Evolutionary conservation across 371 early-diverging fungal genomes (phyloP).

Genomic region (Mucor racemosus): DNA sequence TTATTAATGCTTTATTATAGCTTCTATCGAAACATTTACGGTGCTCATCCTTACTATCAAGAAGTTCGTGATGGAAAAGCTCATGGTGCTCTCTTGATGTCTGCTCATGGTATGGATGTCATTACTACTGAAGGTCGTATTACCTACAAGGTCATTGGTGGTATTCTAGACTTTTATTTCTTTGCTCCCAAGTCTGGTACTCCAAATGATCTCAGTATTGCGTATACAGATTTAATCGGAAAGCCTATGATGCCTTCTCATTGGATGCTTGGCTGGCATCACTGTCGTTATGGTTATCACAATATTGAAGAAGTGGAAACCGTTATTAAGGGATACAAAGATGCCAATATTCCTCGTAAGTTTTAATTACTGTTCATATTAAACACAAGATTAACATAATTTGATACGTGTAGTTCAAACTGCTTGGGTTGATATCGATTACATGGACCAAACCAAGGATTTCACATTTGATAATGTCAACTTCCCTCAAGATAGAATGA

Average conservation of each 20-base stretch:
- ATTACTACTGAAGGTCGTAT: slow-evolving; percentile 54
- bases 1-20: slow-evolving; percentile 11
- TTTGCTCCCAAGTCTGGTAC: slow-evolving; percentile 55
- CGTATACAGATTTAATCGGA: slow-evolving; percentile 74
- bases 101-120: slow-evolving; percentile 82
- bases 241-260: slow-evolving; percentile 66
- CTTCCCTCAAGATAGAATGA: slow-evolving; percentile 45
- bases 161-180: slow-evolving; percentile 66
- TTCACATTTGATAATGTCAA: slow-evolving; percentile 56
- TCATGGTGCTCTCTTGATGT: slow-evolving; percentile 64
- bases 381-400: too few species aligned
- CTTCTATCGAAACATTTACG: slow-evolving; percentile 67
- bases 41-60: slow-evolving; percentile 73
- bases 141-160: slow-evolving; percentile 72
- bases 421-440: slow-evolving; percentile 27
- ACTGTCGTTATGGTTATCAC: slow-evolving; percentile 76
- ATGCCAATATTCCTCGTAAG: slow-evolving; percentile 68
- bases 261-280: slow-evolving; percentile 73
- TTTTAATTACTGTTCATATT: slow-evolving; percentile 20
- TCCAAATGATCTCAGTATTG: slow-evolving; percentile 63
- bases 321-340: slow-evolving; percentile 57
- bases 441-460: slow-evolving; percentile 38
- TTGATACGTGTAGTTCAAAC: background rate
- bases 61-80: slow-evolving; percentile 68
- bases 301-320: slow-evolving; percentile 59